phyloP scores from a whole-genome alignment of 1,284 basidiomycete species.

The Cryptococcus sp. region DNA sequence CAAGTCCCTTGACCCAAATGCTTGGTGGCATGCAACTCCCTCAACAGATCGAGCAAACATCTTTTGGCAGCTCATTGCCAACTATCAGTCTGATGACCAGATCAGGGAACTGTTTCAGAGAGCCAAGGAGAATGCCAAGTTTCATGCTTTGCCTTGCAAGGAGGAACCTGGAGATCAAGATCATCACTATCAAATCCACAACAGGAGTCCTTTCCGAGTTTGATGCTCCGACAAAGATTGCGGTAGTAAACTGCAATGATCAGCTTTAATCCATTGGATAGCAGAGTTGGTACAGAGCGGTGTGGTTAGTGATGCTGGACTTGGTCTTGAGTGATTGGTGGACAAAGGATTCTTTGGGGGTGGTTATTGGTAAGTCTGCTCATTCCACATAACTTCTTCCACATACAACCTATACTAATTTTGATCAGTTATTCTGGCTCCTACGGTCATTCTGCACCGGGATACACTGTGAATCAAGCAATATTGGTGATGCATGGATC shows the following conservation, averaged over 20 bases:
- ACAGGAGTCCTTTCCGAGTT: conserved; percentile 1
- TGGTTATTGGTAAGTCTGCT: not conserved
- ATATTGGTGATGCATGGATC: not conserved
- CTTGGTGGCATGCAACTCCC: conserved; percentile 5
- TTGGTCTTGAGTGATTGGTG: not conserved
- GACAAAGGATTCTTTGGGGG: not conserved
- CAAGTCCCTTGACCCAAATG: conserved; percentile 2
- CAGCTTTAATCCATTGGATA: conserved; percentile 5
- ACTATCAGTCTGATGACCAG: not conserved
- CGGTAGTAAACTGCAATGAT: conserved; percentile 1
- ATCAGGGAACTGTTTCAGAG: not conserved
- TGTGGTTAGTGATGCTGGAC: not conserved
- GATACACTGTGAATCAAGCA: not conserved
- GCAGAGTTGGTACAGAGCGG: conserved; percentile 1
- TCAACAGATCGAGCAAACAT: not conserved
- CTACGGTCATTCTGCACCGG: not conserved
- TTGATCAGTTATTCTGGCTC: not conserved
- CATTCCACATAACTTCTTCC: not conserved
- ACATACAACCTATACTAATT: not conserved
- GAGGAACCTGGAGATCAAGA: not conserved
- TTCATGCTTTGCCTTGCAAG: conserved; percentile 1
- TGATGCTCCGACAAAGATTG: not conserved
- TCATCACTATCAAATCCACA: conserved; percentile 3
- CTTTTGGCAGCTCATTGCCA: not conserved
- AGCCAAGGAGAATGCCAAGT: not conserved